Conservation (phyloP, 1,139 yeast genomes). For the Geotrichum restrictum region DNA sequence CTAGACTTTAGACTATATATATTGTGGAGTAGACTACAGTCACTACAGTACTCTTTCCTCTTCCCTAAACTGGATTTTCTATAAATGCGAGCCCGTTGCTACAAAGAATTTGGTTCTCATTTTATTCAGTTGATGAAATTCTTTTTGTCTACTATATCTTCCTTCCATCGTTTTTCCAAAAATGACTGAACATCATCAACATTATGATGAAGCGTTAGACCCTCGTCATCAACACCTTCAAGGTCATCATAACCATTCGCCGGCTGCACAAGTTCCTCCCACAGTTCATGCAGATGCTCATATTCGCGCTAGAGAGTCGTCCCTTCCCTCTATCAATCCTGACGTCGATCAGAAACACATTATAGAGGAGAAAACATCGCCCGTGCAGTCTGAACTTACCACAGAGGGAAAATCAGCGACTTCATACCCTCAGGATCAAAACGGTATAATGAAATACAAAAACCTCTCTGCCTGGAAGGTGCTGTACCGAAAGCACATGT, state of each 20-base stretch:
- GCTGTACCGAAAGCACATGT: conserved; percentile 24
- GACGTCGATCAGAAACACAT: conserved; percentile 5
- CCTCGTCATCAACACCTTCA: conserved; percentile 31
- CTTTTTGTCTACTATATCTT: not conserved
- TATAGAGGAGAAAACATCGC: conserved; percentile 1
- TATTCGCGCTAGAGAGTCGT: conserved; percentile 27
- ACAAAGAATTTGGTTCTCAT: no score
- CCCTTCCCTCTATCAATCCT: conserved; percentile 21
- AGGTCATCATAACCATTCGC: conserved; percentile 31
- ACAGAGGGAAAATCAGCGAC: not conserved
- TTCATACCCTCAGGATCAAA: not conserved
- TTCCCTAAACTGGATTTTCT: no score
- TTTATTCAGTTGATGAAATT: no score
- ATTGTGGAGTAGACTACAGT: no score
- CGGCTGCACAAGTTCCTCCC: conserved; percentile 28
- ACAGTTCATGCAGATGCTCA: conserved; percentile 30
- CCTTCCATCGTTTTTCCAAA: not conserved
- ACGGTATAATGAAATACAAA: not conserved
- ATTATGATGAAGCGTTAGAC: conserved; percentile 14
- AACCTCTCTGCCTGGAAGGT: not conserved
- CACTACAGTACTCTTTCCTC: no score
- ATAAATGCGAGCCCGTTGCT: no score
- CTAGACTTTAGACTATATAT: no score
- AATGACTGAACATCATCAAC: conserved; percentile 3
- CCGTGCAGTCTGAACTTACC: not conserved